Conservation (phyloP, 2,329 filamentous ascomycete species). For the Neodidymelliopsis sp. region DNA sequence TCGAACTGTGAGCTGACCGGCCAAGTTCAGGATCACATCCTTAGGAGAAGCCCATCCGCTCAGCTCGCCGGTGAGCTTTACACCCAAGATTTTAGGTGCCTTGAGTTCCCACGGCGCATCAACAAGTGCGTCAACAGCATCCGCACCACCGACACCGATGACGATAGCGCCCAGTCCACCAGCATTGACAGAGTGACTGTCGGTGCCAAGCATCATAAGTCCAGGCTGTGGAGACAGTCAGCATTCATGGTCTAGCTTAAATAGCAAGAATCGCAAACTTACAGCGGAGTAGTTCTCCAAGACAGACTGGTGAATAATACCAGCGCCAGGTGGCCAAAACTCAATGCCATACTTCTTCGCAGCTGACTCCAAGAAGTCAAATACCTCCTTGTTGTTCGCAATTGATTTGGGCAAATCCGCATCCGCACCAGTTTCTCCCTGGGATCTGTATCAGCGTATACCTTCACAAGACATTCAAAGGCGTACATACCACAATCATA, state of each 20-base stretch:
- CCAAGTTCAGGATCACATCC: conserved; percentile 90
- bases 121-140: conserved; percentile 95
- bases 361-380: conserved; percentile 94
- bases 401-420: conserved; percentile 86
- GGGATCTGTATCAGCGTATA: neutral
- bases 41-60: conserved; percentile 94
- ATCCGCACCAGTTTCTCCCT: conserved; percentile 84
- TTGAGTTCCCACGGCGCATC: conserved; percentile 98
- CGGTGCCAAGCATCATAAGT: conserved; percentile 98
- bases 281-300: conserved; percentile 93
- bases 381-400: conserved; percentile 92
- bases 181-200: conserved; percentile 97
- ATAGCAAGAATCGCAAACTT: neutral
- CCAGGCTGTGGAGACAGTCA: conserved; percentile 65
- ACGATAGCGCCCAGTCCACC: conserved; percentile 92
- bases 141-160: conserved; percentile 95
- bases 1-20: conserved; percentile 87
- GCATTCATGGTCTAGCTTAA: neutral
- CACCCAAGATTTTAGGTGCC: conserved; percentile 88
- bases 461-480: no score
- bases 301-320: conserved; percentile 85
- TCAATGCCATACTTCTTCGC: conserved; percentile 58
- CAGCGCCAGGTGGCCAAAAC: conserved; percentile 52
- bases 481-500: conserved; percentile 75
- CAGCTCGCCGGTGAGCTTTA: conserved; percentile 82